A percentile compares a stretch with the other conserved stretches of the same genome.
Evolutionary conservation across 1,139 yeast species (phyloP).

Genomic region (Yamadazyma mexicana): DNA sequence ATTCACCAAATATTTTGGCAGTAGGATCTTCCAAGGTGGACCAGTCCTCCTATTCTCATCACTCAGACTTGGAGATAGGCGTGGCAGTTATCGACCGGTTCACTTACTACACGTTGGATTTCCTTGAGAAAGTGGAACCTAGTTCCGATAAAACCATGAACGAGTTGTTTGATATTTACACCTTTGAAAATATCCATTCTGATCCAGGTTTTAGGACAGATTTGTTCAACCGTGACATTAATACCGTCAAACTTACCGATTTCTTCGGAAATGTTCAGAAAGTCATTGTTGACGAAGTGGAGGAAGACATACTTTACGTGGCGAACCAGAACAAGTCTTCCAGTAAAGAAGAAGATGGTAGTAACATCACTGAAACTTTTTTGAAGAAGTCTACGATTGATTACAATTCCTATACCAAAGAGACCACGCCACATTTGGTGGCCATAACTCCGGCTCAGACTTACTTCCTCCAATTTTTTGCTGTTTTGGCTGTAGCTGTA

Average conservation of each 20-base stretch:
- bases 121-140: constrained; percentile 76
- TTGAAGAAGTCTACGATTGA: constrained; percentile 8
- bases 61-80: constrained; percentile 92
- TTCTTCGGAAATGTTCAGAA: constrained; percentile 94
- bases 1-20: constrained; percentile 89
- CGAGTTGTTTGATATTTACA: constrained; percentile 81
- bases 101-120: constrained; percentile 89
- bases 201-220: constrained; percentile 90
- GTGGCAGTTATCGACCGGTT: constrained; percentile 97
- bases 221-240: constrained; percentile 64
- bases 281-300: constrained; percentile 65
- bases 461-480: constrained; percentile 16
- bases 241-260: constrained; percentile 80
- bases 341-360: neutral
- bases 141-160: constrained; percentile 74
- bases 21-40: constrained; percentile 91
- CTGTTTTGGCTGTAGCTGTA: constrained; percentile 19
- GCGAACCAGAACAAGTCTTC: constrained; percentile 28
- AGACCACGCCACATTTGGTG: constrained; percentile 16
- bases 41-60: constrained; percentile 93
- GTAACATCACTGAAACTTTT: constrained; percentile 4
- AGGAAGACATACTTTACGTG: constrained; percentile 42
- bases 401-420: constrained; percentile 11
- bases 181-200: constrained; percentile 84
- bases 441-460: constrained; percentile 18